These are phyloP conservation scores for Scedosporium minutisporum DNA, from an alignment of 2,329 filamentous ascomycete genomes.

Conservation along the genomic window DNA sequence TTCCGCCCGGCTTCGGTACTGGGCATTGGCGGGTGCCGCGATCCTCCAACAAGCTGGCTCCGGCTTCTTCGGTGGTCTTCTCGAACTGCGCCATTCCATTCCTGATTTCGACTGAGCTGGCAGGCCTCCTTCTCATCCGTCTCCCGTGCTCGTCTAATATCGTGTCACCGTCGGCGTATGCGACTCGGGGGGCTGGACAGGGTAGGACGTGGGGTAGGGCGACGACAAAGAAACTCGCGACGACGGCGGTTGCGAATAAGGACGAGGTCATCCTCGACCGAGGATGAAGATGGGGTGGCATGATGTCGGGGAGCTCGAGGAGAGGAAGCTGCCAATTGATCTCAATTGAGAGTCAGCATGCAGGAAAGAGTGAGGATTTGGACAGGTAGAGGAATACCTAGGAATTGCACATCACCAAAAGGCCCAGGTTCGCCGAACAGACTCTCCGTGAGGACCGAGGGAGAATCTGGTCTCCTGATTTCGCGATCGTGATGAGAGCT, in stretches of 20 bases:
- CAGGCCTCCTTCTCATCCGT: constrained; percentile 33
- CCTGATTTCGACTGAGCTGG: constrained; percentile 27
- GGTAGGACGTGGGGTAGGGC: constrained; percentile 82
- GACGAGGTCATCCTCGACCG: constrained; percentile 88
- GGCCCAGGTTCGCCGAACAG: neutral
- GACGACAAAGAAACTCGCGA: constrained; percentile 86
- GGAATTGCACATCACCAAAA: neutral
- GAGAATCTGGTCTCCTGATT: neutral
- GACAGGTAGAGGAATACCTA: neutral
- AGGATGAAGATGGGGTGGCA: constrained; percentile 86
- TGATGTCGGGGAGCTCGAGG: constrained; percentile 23
- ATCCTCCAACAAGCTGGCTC: neutral
- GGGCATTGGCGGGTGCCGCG: constrained; percentile 63
- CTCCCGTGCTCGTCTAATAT: constrained; percentile 35
- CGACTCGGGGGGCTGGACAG: constrained; percentile 71
- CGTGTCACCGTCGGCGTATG: constrained; percentile 61
- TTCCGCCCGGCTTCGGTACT: constrained; percentile 77
- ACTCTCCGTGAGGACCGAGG: neutral
- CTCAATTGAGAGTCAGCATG: neutral
- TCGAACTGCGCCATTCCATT: constrained; percentile 39
- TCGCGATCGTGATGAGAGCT: neutral
- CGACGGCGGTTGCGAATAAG: constrained; percentile 86
- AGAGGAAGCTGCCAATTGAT: neutral
- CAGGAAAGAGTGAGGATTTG: neutral
- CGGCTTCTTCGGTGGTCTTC: constrained; percentile 18